Conservation (phyloP, 768 basidiomycete genomes). For the Lentinula sp. region DNA sequence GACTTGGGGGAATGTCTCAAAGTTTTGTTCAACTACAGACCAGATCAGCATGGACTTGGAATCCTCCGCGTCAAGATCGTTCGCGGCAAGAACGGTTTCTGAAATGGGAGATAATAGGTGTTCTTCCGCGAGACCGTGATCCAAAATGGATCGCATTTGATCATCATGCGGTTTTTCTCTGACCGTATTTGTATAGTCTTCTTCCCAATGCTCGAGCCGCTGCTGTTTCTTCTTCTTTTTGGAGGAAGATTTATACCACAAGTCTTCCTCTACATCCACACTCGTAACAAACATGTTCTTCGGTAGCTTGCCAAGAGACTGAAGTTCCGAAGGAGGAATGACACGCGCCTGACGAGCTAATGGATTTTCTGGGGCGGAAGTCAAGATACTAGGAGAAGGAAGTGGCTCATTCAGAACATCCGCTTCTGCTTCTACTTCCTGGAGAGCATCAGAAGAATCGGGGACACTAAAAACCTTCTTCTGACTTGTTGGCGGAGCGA, state of each 20-base stretch:
- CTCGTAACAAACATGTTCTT: slow-evolving; percentile 46
- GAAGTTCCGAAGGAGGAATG: slow-evolving; percentile 41
- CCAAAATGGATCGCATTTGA: neutral
- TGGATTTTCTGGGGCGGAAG: neutral
- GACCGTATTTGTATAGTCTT: neutral
- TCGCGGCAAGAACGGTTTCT: neutral
- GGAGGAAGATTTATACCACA: slow-evolving; percentile 19
- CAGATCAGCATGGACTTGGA: neutral
- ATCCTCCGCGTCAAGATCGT: neutral
- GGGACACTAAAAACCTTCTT: slow-evolving; percentile 32
- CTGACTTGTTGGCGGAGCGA: slow-evolving; percentile 20
- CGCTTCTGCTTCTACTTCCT: neutral
- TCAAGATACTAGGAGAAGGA: slow-evolving; percentile 1
- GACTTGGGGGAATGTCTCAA: neutral
- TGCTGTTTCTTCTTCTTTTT: slow-evolving; percentile 3
- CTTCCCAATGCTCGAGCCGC: neutral
- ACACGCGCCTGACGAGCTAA: slow-evolving; percentile 17
- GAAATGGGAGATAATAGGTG: neutral
- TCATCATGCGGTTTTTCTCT: neutral
- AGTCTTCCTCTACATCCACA: slow-evolving; percentile 38
- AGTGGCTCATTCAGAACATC: neutral
- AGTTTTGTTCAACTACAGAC: neutral
- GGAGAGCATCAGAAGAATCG: slow-evolving; percentile 3
- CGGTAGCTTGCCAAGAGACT: slow-evolving; percentile 29
- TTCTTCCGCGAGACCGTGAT: neutral